These are phyloP conservation scores for Gryganskiella cystojenkinii DNA, from an alignment of 192 early-diverging fungal genomes.

Conservation along the genomic window DNA sequence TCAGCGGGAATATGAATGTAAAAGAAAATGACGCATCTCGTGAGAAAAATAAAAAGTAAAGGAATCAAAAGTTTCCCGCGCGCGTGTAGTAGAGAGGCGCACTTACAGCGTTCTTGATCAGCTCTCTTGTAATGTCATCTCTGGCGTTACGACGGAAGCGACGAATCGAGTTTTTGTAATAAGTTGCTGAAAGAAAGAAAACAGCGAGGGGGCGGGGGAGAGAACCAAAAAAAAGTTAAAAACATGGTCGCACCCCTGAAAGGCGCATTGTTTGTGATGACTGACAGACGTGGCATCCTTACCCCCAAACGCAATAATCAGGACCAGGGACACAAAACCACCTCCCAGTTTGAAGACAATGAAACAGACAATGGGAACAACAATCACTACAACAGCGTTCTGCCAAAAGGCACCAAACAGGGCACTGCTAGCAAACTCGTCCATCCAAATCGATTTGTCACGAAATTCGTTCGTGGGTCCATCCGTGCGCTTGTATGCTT, in stretches of 20 bases:
- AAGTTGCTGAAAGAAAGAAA: slow-evolving; percentile 63
- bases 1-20: not conserved
- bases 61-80: too few species aligned
- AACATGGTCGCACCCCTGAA: not conserved
- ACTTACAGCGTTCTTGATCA: slow-evolving; percentile 57
- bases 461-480: slow-evolving; percentile 44
- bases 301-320: slow-evolving; percentile 53
- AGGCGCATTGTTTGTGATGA: not conserved
- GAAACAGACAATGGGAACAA: slow-evolving; percentile 36
- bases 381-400: slow-evolving; percentile 32
- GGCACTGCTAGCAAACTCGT: slow-evolving; percentile 49
- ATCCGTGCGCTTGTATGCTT: slow-evolving; percentile 43
- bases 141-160: slow-evolving; percentile 75
- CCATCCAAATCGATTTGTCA: slow-evolving; percentile 51
- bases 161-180: slow-evolving; percentile 78
- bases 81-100: too few species aligned
- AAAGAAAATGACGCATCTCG: not conserved
- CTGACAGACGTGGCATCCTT: not conserved
- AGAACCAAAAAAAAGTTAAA: slow-evolving; percentile 7
- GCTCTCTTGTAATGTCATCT: slow-evolving; percentile 76
- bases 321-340: slow-evolving; percentile 39
- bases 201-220: not conserved
- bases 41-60: not conserved
- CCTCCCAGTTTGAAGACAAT: slow-evolving; percentile 44
- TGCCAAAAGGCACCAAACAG: slow-evolving; percentile 51